These are phyloP conservation scores for Durio zibethinus DNA, from an alignment of 345 rosid genomes.

Conservation along the genomic window DNA sequence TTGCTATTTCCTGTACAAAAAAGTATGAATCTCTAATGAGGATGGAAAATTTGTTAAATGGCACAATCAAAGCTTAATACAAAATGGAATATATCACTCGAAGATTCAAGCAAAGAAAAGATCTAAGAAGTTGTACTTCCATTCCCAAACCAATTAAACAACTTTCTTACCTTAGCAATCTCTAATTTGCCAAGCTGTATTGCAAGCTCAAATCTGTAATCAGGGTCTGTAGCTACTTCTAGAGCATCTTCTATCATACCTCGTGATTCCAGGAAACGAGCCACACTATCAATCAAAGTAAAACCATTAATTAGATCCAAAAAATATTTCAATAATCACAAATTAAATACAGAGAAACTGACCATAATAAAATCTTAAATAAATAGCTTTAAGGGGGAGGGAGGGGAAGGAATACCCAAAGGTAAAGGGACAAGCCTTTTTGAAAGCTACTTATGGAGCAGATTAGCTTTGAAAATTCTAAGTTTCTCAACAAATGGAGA, in stretches of 20 bases:
- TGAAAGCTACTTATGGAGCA: not conserved
- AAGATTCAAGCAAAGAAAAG: constrained; percentile 9
- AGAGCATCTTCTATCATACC: constrained; percentile 96
- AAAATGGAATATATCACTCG: not conserved
- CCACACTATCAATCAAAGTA: constrained; percentile 61
- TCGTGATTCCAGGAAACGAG: constrained; percentile 95
- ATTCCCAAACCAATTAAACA: not conserved
- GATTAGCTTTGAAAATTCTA: not conserved
- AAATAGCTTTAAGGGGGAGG: not conserved
- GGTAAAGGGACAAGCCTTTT: not conserved
- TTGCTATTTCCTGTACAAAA: constrained; percentile 71
- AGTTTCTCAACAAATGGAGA: not conserved
- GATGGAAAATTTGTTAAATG: not conserved
- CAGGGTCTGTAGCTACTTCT: constrained; percentile 95
- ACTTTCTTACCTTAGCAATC: constrained; percentile 69
- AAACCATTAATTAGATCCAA: constrained; percentile 21
- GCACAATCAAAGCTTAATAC: not conserved
- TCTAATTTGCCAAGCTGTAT: constrained; percentile 91
- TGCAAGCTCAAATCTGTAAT: constrained; percentile 94
- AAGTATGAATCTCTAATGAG: not conserved
- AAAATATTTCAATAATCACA: not conserved
- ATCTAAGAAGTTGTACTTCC: not conserved
- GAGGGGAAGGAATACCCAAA: not conserved
- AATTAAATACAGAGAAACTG: not conserved
- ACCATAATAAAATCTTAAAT: not conserved